Percentiles rank a stretch among this genome's conserved stretches.
These are phyloP conservation scores for Acer campestre DNA, from an alignment of 345 rosid genomes.

Conservation along the genomic window DNA sequence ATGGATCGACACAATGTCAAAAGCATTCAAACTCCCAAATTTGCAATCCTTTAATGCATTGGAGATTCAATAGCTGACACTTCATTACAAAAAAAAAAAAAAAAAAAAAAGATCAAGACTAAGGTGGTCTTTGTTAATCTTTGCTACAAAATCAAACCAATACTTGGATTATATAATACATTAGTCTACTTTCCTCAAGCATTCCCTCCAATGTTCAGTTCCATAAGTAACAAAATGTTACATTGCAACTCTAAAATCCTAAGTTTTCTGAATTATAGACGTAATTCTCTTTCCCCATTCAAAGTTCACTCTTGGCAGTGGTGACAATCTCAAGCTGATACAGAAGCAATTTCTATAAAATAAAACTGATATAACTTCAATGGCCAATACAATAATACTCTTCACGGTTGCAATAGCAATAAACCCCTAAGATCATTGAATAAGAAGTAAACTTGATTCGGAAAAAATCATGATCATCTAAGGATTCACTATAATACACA, in stretches of 20 bases:
- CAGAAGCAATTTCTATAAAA: no score
- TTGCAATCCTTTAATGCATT: background rate
- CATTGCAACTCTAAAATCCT: background rate
- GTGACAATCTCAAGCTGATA: background rate
- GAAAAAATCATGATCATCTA: no score
- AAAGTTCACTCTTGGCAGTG: background rate
- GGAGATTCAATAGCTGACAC: background rate
- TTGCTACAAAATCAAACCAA: background rate
- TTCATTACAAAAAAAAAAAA: background rate
- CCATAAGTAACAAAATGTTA: background rate
- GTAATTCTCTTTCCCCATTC: background rate
- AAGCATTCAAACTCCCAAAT: background rate
- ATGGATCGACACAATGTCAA: background rate
- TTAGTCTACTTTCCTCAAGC: background rate
- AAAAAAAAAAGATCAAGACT: background rate
- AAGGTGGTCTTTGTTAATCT: background rate
- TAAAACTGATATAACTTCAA: no score
- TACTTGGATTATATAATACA: background rate
- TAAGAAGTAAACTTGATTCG: no score
- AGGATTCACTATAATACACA: no score
- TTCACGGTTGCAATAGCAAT: no score
- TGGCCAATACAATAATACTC: no score
- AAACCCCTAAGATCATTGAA: no score
- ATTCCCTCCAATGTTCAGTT: no score
- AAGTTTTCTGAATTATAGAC: background rate